These are phyloP conservation scores for Aureobasidium sp. DNA, from an alignment of 2,329 filamentous ascomycete genomes.

Conservation along the genomic window DNA sequence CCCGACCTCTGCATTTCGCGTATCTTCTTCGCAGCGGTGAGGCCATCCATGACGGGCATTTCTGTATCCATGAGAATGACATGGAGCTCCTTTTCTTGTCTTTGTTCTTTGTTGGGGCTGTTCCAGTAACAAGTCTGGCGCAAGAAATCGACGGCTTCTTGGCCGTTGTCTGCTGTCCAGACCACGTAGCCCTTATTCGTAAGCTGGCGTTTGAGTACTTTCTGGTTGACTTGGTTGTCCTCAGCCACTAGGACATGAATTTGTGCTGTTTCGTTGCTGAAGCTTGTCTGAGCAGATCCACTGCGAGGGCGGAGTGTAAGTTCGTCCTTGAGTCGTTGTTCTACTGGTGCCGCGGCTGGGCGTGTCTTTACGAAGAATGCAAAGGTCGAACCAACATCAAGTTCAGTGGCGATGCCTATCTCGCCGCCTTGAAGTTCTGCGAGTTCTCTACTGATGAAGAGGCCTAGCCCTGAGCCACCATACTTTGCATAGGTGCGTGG, in stretches of 20 bases:
- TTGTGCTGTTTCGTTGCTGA: background rate
- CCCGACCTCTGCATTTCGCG: constrained; percentile 57
- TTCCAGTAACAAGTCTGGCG: constrained; percentile 18
- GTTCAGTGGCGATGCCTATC: constrained; percentile 54
- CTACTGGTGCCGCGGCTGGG: background rate
- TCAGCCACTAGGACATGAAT: constrained; percentile 17
- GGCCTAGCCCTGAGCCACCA: constrained; percentile 44
- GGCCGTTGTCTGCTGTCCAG: constrained; percentile 30
- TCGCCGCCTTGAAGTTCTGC: constrained; percentile 63
- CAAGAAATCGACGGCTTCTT: constrained; percentile 29
- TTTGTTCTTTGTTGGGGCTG: background rate
- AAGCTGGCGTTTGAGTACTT: constrained; percentile 31
- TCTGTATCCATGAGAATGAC: constrained; percentile 56
- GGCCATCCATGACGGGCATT: constrained; percentile 56
- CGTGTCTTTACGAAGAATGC: constrained; percentile 58
- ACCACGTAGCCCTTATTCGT: constrained; percentile 28
- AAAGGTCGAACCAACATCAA: constrained; percentile 55
- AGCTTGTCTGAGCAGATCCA: background rate
- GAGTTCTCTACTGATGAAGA: background rate
- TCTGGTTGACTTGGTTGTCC: constrained; percentile 30
- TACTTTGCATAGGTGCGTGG: constrained; percentile 61
- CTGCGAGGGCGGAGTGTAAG: background rate
- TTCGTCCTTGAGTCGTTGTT: background rate
- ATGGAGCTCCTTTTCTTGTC: constrained; percentile 1
- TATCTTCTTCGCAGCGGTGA: constrained; percentile 62